phyloP scores from a whole-genome alignment of 768 basidiomycete genomes.

The Lactarius hengduanensis region DNA sequence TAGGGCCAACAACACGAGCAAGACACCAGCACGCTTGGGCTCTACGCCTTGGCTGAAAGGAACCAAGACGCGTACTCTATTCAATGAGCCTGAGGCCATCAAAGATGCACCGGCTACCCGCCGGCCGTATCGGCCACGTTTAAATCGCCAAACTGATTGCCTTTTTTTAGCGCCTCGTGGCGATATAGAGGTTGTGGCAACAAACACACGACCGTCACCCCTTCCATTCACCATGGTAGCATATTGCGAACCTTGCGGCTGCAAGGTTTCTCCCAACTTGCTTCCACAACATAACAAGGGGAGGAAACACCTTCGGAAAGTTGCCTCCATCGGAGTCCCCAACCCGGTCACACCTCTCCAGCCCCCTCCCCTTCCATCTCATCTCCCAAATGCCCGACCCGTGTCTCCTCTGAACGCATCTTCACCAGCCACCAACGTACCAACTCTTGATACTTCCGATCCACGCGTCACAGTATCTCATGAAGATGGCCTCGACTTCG shows the following conservation, averaged over 20 bases:
- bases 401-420: neutral
- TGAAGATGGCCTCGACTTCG: constrained; percentile 19
- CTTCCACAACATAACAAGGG: constrained; percentile 2
- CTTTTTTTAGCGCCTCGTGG: neutral
- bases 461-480: constrained; percentile 7
- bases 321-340: neutral
- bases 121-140: neutral
- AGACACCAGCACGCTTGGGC: neutral
- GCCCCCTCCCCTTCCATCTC: neutral
- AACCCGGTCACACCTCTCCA: neutral
- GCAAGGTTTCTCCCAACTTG: neutral
- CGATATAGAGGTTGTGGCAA: neutral
- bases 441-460: neutral
- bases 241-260: constrained; percentile 26
- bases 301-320: constrained; percentile 13
- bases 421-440: neutral
- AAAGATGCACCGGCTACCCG: neutral
- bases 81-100: neutral
- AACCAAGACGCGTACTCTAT: too few relatives aligned
- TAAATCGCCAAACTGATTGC: neutral
- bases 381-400: neutral
- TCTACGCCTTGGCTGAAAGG: neutral
- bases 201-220: neutral
- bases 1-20: neutral
- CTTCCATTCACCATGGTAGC: constrained; percentile 14